Evolutionary conservation across 352 stramenopile species (phyloP), one percentile per base, ranked within the genome.

Genomic region (Peronospora farinosa): DNA sequence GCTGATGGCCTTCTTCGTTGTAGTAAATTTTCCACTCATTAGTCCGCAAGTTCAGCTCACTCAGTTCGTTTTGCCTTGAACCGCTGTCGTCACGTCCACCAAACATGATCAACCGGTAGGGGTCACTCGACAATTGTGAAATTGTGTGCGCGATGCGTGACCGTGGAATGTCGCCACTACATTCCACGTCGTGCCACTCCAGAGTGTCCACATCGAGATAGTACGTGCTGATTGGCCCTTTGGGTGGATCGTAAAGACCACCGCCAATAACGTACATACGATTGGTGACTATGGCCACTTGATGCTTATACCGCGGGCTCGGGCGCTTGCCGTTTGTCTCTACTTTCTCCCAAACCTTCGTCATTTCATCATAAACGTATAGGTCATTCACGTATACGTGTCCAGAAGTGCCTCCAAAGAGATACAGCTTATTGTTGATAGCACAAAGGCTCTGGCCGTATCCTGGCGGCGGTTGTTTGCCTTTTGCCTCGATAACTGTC

Each of bases 381-480:
- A 92, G 47, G 54, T 92, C 81, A 56, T 89, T 92, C 17, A 92
- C 81, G 57, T 92, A 89, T 8, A 87, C 73, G 30, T 92, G 78
- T 9, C 80, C 78, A 1, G 78, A 89, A 0, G 80, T 92, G 38
- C 80, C 80, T 19, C 80, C 80, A 31, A 92, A 92, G 39, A 92
- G 69, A 44, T 89, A 89, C 11, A 92, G 60, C 56, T 88, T 89
- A 49, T 80, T 74, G 67, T 84, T 71, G 47, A 88, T 87, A 5
- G 78, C 65, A 42, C 78, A 88, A 27, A 92, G 40, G 47, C 69
- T 92, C 43, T 92, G 80, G 0, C 78, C 80, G 41, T 89, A 92
- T 10, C 80, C 80, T 1, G 80, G 78, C 19, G 80, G 80, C 7
- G 80, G 80, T 1, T 84, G 70, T 16, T 63, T 71, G 6, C 80